Base-by-base conservation (phyloP, 2,329 filamentous ascomycete species). In the Paecilomyces niveus region DNA sequence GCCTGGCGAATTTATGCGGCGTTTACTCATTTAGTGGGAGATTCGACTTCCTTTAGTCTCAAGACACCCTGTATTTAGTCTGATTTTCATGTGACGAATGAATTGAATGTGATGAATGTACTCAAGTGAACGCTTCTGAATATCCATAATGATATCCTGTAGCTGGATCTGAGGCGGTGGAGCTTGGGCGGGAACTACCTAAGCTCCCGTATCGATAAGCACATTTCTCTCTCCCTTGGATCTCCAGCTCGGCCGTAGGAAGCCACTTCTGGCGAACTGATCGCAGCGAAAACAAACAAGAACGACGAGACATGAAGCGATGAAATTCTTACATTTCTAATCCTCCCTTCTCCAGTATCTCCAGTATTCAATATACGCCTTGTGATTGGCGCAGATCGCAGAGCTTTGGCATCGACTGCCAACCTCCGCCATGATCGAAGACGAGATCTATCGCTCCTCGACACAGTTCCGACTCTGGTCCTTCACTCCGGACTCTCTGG, bases 391-490 rank as follows among this genome's bases (percentile, higher is more conserved):
- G 24, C 22, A 52, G 2, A 52, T 9, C 22, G 21, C 21, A 52
- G 22, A 4, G 10, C 5, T 15, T 21, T 21, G n/a, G 39, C 39
- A 29, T 29, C 26, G 26, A 29, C 26, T 29, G 39, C 6, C 15
- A 45, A 18, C 10, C 26, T 45, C 53, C 35, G 29, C 50, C 29
- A 90, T 95, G 85, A 89, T 86, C 61, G 94, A 99, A 82, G 94
- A 99, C 76, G 89, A 90, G 65, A 82, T 92, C 57, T 99, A 97
- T 76, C 87, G 91, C 32, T 84, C 89, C 55, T 96, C 93, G 0
- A 93, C 90, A 53, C 94, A 99, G 74, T 97, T 86, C 72, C 85
- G 89, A 51, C 82, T 95, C 59, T 99, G 94, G 94, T 96, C 92
- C 10, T 97, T 93, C 76, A 90, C 91, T 0, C 84, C 87, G 2